These are phyloP conservation scores for Daldinia concentrica DNA, from an alignment of 495 filamentous ascomycete species.

Conservation along the genomic window DNA sequence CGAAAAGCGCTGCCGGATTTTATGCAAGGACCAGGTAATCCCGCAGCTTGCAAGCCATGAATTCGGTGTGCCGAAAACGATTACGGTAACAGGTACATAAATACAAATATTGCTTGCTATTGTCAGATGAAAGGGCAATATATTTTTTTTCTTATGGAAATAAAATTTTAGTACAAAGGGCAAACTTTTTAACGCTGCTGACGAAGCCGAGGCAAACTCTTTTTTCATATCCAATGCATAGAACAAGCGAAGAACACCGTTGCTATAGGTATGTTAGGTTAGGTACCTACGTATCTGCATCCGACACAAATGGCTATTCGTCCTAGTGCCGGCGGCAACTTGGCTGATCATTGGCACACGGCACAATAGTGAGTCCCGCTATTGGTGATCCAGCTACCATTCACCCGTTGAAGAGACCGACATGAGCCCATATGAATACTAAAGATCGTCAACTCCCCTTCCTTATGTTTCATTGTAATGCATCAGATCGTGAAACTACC, in stretches of 20 bases:
- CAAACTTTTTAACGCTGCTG: slow-evolving; percentile 26
- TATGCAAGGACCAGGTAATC: slow-evolving; percentile 22
- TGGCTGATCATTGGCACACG: slow-evolving; percentile 39
- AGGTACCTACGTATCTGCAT: slow-evolving; percentile 12
- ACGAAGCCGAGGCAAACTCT: slow-evolving; percentile 22
- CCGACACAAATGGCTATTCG: neutral
- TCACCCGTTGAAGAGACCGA: slow-evolving; percentile 41
- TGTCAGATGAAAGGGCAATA: slow-evolving; percentile 2
- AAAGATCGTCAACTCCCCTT: slow-evolving; percentile 35
- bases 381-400: slow-evolving; percentile 29
- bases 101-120: slow-evolving; percentile 16
- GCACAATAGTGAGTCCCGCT: slow-evolving; percentile 32
- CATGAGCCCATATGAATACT: slow-evolving; percentile 44
- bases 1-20: slow-evolving; percentile 16
- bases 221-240: neutral
- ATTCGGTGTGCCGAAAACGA: slow-evolving; percentile 9
- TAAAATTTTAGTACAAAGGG: slow-evolving; percentile 5
- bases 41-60: neutral
- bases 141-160: neutral
- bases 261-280: too few species aligned
- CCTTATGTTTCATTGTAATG: slow-evolving; percentile 35
- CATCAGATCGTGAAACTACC: slow-evolving; percentile 36
- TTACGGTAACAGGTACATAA: slow-evolving; percentile 8
- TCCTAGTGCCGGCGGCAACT: slow-evolving; percentile 35
- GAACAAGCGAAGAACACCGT: slow-evolving; percentile 13